These are phyloP conservation scores for Lactarius quietus DNA, from an alignment of 768 basidiomycete species.

Conservation along the genomic window DNA sequence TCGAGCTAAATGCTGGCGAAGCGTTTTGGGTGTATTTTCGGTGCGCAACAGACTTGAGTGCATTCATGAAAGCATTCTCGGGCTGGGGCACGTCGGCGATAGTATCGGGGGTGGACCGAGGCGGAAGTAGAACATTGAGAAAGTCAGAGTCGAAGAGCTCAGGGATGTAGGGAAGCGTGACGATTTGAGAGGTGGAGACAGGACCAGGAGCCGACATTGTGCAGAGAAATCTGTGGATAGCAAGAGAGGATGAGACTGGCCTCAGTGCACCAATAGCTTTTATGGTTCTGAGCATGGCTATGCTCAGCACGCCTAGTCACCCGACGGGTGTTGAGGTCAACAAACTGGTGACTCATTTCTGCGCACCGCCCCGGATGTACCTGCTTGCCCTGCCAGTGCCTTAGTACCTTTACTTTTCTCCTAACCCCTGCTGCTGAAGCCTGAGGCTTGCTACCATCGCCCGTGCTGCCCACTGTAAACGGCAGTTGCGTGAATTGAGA, in stretches of 20 bases:
- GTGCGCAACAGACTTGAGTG: constrained; percentile 41
- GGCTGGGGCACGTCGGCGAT: constrained; percentile 17
- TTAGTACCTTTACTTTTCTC: background rate
- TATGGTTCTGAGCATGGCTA: background rate
- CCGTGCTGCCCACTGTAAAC: background rate
- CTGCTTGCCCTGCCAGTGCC: background rate
- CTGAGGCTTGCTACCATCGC: background rate
- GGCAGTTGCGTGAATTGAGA: background rate
- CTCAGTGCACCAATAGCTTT: background rate
- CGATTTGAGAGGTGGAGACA: constrained; percentile 39
- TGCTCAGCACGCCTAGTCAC: background rate
- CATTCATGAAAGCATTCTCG: constrained; percentile 53
- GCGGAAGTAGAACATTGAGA: constrained; percentile 54
- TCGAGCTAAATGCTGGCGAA: constrained; percentile 51
- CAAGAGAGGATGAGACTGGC: background rate
- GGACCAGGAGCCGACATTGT: constrained; percentile 22
- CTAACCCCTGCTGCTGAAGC: too few species aligned
- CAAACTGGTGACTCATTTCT: background rate
- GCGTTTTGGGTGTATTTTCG: constrained; percentile 48
- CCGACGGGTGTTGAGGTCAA: background rate
- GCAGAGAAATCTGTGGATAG: background rate
- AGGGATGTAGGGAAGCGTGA: constrained; percentile 52
- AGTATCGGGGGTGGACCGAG: constrained; percentile 1
- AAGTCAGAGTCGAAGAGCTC: constrained; percentile 57
- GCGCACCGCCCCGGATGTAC: background rate